A percentile compares a stretch with the other conserved stretches of the same genome.
Evolutionary conservation across 495 filamentous ascomycete genomes (phyloP).

Genomic region (Coniosporium apollinis): DNA sequence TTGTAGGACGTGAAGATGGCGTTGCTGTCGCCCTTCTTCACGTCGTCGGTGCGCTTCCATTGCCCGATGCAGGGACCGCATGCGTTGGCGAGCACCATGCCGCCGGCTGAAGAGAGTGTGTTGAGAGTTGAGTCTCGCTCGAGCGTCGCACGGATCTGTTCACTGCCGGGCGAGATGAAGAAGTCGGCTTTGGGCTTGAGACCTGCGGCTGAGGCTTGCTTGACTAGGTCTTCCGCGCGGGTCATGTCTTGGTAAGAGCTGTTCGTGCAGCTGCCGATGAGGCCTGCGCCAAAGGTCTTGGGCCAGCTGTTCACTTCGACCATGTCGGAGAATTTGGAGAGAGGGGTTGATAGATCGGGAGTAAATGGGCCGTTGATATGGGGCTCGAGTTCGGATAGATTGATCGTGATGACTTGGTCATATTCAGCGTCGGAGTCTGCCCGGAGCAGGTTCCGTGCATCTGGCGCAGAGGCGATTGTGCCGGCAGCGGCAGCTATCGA

Average conservation of each 20-base stretch:
- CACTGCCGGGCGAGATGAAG: slow-evolving; percentile 90
- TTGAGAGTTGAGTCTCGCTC: slow-evolving; percentile 69
- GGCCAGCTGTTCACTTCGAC: slow-evolving; percentile 81
- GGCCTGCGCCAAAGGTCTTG: slow-evolving; percentile 69
- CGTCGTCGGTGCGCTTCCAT: slow-evolving; percentile 81
- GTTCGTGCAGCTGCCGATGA: slow-evolving; percentile 97
- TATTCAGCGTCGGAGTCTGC: slow-evolving; percentile 74
- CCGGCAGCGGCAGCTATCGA: slow-evolving; percentile 49
- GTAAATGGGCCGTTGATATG: slow-evolving; percentile 98
- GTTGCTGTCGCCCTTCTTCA: slow-evolving; percentile 71
- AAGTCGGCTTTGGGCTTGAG: slow-evolving; percentile 78
- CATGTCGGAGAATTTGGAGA: slow-evolving; percentile 72
- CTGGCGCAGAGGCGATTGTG: slow-evolving; percentile 22
- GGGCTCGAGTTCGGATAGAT: slow-evolving; percentile 79
- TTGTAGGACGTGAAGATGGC: slow-evolving; percentile 97
- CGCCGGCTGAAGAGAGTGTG: slow-evolving; percentile 77
- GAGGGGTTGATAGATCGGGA: slow-evolving; percentile 79
- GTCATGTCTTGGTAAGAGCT: slow-evolving; percentile 98
- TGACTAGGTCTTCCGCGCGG: slow-evolving; percentile 75
- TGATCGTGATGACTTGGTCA: slow-evolving; percentile 80
- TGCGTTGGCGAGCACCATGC: slow-evolving; percentile 81
- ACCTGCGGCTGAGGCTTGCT: slow-evolving; percentile 73
- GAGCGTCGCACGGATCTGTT: slow-evolving; percentile 89
- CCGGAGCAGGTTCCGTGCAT: slow-evolving; percentile 39
- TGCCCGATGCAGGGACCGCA: slow-evolving; percentile 93